Evolutionary conservation across 2,329 filamentous ascomycete genomes (phyloP), one percentile per base, ranked within the genome.

Genomic region (Talaromyces funiculosus): DNA sequence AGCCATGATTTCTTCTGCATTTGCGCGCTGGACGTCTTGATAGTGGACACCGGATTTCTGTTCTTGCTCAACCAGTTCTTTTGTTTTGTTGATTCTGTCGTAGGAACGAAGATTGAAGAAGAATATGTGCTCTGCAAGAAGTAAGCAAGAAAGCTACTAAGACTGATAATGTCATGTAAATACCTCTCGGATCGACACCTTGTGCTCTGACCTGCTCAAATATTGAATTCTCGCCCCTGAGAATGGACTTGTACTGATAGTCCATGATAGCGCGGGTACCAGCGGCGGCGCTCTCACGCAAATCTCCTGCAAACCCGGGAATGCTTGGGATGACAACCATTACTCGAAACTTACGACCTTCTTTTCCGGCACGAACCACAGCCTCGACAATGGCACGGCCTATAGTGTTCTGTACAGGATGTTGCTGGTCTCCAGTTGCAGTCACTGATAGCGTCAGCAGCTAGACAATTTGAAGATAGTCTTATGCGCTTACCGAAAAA

Each of bases 231-330:
- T 95, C 88, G 5, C 94, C 94, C 47, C 94, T 88, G 69, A 89
- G 90, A 65, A 99, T 96, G 0, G 91, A 96, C 76, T 95, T 96
- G 81, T 94, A 99, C 72, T 97, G 94, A 70, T 96, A 97, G 72
- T 97, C 92, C 91, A 99, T 97, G 69, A 97, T 99, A 10, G 92
- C 93, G 53, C 91, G 79, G 0, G 93, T 97, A 9, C 93, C 93
- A 1, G 85, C 85, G 0, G 93, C 93, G 20, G 89, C 91, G 67
- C 90, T 86, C 12, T 92, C 86, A 60, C 92, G 82, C 31, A 99
- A 81, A 70, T 97, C 93, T 49, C 93, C 93, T 0, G 93, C 92
- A 68, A 99, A 99, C 0, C 93, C 94, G 7, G 94, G 93, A 61
- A 97, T 95, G 31, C 56, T 53, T 53, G 61, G 61, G 10, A 62